A percentile compares a stretch with the other conserved stretches of the same genome.
These are phyloP conservation scores for Silene vulgaris DNA, from an alignment of 179 eudicot genomes.

Conservation along the genomic window DNA sequence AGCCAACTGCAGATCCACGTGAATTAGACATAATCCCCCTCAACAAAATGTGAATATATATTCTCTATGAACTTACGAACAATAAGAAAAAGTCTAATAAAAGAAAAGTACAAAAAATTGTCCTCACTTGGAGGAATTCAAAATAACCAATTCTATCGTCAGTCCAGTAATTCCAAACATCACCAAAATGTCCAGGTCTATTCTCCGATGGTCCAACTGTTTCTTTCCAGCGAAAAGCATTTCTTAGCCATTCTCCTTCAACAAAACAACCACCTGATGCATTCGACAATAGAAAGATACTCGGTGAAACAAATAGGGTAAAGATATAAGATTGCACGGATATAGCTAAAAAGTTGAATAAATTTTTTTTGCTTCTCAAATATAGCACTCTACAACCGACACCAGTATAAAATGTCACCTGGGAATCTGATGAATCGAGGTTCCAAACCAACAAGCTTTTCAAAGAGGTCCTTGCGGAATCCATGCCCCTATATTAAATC, in stretches of 20 bases:
- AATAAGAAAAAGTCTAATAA: neutral
- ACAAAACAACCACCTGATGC: slow-evolving; percentile 89
- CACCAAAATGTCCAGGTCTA: slow-evolving; percentile 92
- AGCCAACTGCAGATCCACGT: slow-evolving; percentile 49
- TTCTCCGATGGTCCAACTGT: slow-evolving; percentile 85
- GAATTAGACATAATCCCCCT: neutral
- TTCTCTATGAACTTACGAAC: neutral
- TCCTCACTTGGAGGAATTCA: slow-evolving; percentile 77
- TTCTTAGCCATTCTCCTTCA: slow-evolving; percentile 76
- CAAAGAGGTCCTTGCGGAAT: slow-evolving; percentile 73
- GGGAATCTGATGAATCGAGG: slow-evolving; percentile 92
- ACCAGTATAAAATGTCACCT: slow-evolving; percentile 35
- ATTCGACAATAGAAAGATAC: slow-evolving; percentile 10
- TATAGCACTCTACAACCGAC: neutral
- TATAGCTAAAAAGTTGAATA: neutral
- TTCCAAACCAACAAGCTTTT: slow-evolving; percentile 63
- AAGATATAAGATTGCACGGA: neutral
- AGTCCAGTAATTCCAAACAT: slow-evolving; percentile 94
- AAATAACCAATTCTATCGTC: slow-evolving; percentile 93
- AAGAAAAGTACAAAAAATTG: slow-evolving; percentile 8
- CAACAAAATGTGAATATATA: neutral
- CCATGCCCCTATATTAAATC: slow-evolving; percentile 68
- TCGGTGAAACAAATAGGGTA: slow-evolving; percentile 2
- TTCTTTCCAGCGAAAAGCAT: slow-evolving; percentile 89
- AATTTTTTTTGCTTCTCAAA: neutral